Base-by-base conservation (phyloP, 306 rosid genomes). In the Prunus campanulata region DNA sequence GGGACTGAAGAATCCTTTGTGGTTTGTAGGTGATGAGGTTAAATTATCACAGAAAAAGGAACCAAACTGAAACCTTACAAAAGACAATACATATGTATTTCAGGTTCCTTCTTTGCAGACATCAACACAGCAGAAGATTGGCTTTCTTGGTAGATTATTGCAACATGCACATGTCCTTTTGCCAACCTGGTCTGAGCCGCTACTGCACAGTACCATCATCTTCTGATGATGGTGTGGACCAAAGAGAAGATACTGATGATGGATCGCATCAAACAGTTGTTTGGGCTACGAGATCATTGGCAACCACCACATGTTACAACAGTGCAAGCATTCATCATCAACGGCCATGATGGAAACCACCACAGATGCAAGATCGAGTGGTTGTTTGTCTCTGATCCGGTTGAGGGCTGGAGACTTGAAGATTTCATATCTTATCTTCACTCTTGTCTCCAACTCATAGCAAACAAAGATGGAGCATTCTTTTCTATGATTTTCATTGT, bases 341-440 rank as follows among this genome's bases (percentile, higher is more conserved):
- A 46, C 20, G 71, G 20, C 11, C 81, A 39, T 39, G 44, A 39
- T 39, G 44, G 44, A 39, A 35, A 66, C 14, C 32, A 3, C 22
- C 52, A 7, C 8, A 1, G 42, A 6, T 89, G 88, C 76, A 79
- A 74, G 87, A 83, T 88, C 18, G 80, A 86, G 60, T 85, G 91
- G 92, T 79, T 80, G 1, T 89, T 83, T 75, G 76, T 84, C 5
- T n/a, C 83, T 56, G 92, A 89, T 75, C 90, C 92, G 0, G n/a
- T 83, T 20, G 82, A 89, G 46, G 86, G 87, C 3, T 74, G 85
- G 97, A 71, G 16, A 27, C 73, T 68, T 8, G 75, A 86, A 42
- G 85, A 68, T 78, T 62, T 79, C 30, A 15, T 48, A 13, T 82
- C 88, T 71, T 63, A 65, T 20, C 2, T 80, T 8, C 42, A 83